Evolutionary conservation across 1,284 basidiomycete species (phyloP), one percentile per base, ranked within the genome.

Genomic region (Ustilago xerochloae): DNA sequence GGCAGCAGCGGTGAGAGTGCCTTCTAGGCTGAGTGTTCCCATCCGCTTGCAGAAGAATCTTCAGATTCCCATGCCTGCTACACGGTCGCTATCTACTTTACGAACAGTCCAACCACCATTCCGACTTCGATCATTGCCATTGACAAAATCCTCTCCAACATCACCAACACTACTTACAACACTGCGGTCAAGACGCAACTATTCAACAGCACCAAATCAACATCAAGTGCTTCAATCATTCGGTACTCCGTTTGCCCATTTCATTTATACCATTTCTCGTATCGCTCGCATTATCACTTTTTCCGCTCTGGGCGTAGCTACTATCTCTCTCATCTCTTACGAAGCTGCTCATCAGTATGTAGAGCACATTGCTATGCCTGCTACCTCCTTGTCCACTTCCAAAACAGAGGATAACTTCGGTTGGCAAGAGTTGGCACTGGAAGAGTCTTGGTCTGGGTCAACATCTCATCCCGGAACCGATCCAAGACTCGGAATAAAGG

Each of bases 311-410:
- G 75, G 72, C 36, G 56, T 78, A 0, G 73, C 64, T 38, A 58
- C 60, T 0, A 39, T 82, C 26, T 72, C 70, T 16, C 32, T 73
- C 3, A 67, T 60, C 22, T 61, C 58, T 8, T 83, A 73, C 76
- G 81, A 83, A 48, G 79, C 73, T 9, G 63, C 75, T 28, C 81
- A 81, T 52, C 79, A 82, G 64, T 84, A 83, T 26, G 72, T 82
- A 7, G 81, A 84, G 65, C 72, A 79, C 49, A 45, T 75, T 7
- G 63, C 66, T 22, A 82, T 84, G 78, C 52, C 65, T 36, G 54
- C 52, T 13, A 15, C 67, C 9, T 45, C 56, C 12, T 39, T 45
- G 6, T 50, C 56, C 8, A 20, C 69, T 6, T 20, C 48, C n/a
- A 12, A 26, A 30, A 20, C 22, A 15, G 36, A 62, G 0, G 75